Conservation (phyloP, 352 stramenopile species). For the Phytophthora sp. region DNA sequence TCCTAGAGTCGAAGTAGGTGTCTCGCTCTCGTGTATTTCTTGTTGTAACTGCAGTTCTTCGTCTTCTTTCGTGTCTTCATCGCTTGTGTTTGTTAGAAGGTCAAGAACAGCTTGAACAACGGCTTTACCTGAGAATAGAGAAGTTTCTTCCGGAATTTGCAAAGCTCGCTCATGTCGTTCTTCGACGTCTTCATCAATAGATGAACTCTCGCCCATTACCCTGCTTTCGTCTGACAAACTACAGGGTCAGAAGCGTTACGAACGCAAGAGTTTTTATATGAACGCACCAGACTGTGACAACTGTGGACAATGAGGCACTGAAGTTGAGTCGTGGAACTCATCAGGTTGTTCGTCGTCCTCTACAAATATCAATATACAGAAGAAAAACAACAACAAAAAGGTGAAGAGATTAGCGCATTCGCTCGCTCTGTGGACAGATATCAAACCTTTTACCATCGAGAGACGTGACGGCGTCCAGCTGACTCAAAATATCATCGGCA, state of each 20-base stretch:
- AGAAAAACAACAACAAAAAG: too few relatives aligned
- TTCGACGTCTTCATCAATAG: neutral
- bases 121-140: conserved; percentile 13
- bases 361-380: neutral
- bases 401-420: neutral
- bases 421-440: neutral
- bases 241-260: neutral
- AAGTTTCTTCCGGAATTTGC: neutral
- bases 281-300: conserved; percentile 4
- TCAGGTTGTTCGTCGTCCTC: conserved; percentile 21
- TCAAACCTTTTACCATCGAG: conserved; percentile 29
- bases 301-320: conserved; percentile 8
- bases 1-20: neutral
- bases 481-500: conserved; percentile 44
- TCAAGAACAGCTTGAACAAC: conserved; percentile 33
- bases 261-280: neutral
- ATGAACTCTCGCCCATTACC: neutral
- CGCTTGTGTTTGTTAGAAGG: conserved; percentile 9
- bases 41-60: neutral
- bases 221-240: conserved; percentile 7
- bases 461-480: conserved; percentile 41
- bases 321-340: conserved; percentile 31
- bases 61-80: neutral
- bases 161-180: neutral
- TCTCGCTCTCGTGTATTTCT: conserved; percentile 1